A percentile compares a stretch with the other conserved stretches of the same genome.
Conservation (phyloP, 164 flowering plant species). For the Platanus orientalis region DNA sequence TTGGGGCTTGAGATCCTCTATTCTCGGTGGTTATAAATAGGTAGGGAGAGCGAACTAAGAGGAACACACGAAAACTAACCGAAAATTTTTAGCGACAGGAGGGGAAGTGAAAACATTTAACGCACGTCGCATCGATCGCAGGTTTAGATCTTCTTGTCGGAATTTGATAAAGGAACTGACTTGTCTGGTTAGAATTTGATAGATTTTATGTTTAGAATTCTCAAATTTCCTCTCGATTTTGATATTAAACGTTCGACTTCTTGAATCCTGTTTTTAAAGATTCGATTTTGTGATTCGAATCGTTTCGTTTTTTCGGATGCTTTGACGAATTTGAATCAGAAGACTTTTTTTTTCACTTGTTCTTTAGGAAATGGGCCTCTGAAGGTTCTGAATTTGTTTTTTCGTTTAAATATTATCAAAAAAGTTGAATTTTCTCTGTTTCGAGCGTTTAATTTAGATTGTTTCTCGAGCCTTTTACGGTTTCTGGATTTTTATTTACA, state of each 20-base stretch:
- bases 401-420: background rate
- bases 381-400: background rate
- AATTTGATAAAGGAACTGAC: background rate
- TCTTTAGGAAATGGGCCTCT: background rate
- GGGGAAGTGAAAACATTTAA: background rate
- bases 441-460: too few species aligned
- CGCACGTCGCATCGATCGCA: background rate
- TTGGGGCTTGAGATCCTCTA: slow-evolving; percentile 19
- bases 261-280: too few species aligned
- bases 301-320: background rate
- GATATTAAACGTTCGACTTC: too few species aligned
- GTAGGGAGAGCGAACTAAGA: background rate
- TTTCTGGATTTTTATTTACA: background rate
- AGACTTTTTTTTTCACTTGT: background rate
- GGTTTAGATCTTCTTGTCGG: slow-evolving; percentile 1
- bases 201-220: background rate
- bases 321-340: background rate
- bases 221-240: background rate
- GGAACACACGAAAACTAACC: background rate
- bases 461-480: background rate
- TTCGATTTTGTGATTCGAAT: background rate
- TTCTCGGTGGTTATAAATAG: slow-evolving; percentile 14
- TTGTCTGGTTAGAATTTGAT: background rate
- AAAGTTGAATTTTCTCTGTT: too few species aligned
- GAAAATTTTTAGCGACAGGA: background rate